Evolutionary conservation across 2,329 filamentous ascomycete genomes (phyloP), one percentile per base, ranked within the genome.

Genomic region (Pseudocercospora macadamiae): DNA sequence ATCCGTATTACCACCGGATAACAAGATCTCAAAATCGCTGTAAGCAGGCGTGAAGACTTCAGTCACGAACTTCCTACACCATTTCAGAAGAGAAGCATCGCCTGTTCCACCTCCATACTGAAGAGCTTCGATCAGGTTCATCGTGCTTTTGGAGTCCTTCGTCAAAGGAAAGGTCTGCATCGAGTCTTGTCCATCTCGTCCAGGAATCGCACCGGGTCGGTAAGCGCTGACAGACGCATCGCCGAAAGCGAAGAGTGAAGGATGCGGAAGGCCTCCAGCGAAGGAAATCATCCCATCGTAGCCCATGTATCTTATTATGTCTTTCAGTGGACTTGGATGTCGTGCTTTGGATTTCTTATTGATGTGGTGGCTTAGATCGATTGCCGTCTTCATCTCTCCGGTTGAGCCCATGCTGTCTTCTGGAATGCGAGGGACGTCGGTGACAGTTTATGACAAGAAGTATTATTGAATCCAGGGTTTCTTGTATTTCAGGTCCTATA

Each of bases 321-420:
- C 37, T 34, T 47, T 45, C 37, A 47, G 25, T 32, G 37, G 37
- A 23, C 36, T 55, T 12, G 52, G 52, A 55, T 55, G 37, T 28
- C 51, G 12, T 12, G 51, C 51, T 54, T 44, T 42, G 8, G 51
- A 54, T 36, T 28, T 54, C 19, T 23, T 23, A 18, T 54, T 54
- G 34, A 54, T 26, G 21, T 54, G 51, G 18, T 54, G 51, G 51
- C 51, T 54, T n/a, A 54, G 36, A 54, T 54, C 36, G 23, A 54
- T 49, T 25, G 37, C 23, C 26, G 44, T 32, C 32, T 18, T n/a
- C 2, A 30, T 16, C 14, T 49, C n/a, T 21, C 19, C 25, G 21
- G 8, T 30, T 10, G 45, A 49, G 4, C 23, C 45, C 45, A 49
- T 49, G 25, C 14, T 30, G 37, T n/a, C 18, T 9, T n/a, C n/a